Evolutionary conservation across 2,329 filamentous ascomycete species (phyloP), one percentile per base, ranked within the genome.

Genomic region (Penicillium digitatum): DNA sequence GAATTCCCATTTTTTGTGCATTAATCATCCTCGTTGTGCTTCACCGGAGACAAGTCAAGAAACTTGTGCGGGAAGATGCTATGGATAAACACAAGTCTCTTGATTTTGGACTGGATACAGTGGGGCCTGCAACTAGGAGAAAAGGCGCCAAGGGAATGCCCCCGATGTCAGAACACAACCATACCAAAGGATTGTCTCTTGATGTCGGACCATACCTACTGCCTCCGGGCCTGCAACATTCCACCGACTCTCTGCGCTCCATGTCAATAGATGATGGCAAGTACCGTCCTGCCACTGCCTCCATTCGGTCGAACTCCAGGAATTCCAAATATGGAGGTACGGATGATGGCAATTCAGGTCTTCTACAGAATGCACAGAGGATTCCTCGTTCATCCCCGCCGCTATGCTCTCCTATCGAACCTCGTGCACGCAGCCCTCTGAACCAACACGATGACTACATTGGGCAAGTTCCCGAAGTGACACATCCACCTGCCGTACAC

Each of bases 11-110:
- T 44, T 77, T 85, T 29, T 76, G 82, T 57, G 87, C 88, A 20
- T 70, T 87, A 1, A 69, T 84, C 45, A 82, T 90, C 1, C 77
- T 96, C 37, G 68, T 92, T 61, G 87, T 86, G 68, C 81, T 99
- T 34, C 92, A 96, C 70, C 84, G 90, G 49, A 83, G 90, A 71
- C 88, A 90, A 66, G 75, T 89, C 37, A 84, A 82, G 70, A 90
- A 85, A 66, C 80, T 90, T 60, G 79, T 80, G 52, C 76, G 80
- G 55, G 94, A 99, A 75, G 94, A 99, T 75, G 81, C 82, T 18
- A 85, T 88, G 59, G 92, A 96, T 72, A 89, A 90, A 63, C 90
- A 95, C 74, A 92, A 88, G 69, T 94, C 90, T 0, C 81, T 97
- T 69, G 94, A 99, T 72, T 99, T 96, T 69, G 94, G 94, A 34